phyloP scores from a whole-genome alignment of 257 asterid genomes.

The Echium plantagineum region DNA sequence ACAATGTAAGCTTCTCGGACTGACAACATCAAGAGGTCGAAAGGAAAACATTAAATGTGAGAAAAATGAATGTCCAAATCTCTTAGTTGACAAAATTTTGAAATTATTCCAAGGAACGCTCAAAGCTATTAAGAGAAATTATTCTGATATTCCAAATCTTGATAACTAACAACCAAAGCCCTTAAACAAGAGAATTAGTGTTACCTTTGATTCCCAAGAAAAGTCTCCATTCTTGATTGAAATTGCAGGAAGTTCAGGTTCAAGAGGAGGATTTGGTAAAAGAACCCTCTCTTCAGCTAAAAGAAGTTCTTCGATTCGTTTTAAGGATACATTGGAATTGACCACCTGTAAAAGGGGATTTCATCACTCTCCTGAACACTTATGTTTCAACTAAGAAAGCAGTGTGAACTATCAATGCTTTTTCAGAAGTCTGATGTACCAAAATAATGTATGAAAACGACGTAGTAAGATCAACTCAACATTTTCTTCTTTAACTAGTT shows the following conservation, averaged over 20 bases:
- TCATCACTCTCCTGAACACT: neutral
- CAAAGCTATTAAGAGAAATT: too few species aligned
- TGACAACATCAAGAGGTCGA: slow-evolving; percentile 14
- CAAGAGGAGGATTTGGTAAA: slow-evolving; percentile 70
- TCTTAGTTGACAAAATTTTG: neutral
- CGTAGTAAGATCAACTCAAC: too few species aligned
- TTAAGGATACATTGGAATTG: slow-evolving; percentile 74
- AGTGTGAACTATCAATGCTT: too few species aligned
- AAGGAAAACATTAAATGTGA: neutral
- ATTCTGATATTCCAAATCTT: too few species aligned
- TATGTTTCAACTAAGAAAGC: slow-evolving; percentile 4
- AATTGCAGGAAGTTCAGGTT: slow-evolving; percentile 57
- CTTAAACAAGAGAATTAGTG: neutral
- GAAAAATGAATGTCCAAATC: neutral
- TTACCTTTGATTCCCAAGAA: slow-evolving; percentile 80
- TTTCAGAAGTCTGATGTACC: too few species aligned
- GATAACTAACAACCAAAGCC: neutral
- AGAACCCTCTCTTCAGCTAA: slow-evolving; percentile 74
- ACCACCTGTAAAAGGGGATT: slow-evolving; percentile 46
- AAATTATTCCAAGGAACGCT: too few species aligned
- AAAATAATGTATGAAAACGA: too few species aligned
- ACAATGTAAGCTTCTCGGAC: slow-evolving; percentile 70
- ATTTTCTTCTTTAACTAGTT: too few species aligned
- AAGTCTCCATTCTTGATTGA: slow-evolving; percentile 59
- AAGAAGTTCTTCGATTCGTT: slow-evolving; percentile 72